A percentile compares a stretch with the other conserved stretches of the same genome.
These are phyloP conservation scores for Parasitella parasitica DNA, from an alignment of 371 early-diverging fungal species.

Conservation along the genomic window DNA sequence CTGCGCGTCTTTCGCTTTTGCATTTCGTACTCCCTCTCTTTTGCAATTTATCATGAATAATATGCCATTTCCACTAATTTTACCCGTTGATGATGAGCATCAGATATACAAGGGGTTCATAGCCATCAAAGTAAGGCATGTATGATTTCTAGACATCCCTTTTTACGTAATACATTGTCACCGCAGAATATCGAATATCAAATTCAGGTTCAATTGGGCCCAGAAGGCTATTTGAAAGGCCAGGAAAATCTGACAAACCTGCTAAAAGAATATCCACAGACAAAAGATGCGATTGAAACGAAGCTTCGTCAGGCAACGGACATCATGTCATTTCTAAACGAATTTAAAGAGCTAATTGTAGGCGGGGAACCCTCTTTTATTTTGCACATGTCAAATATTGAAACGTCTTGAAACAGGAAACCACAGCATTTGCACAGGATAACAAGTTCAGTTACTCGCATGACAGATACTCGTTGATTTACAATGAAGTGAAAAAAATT, in stretches of 20 bases:
- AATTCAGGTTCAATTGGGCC: conserved; percentile 6
- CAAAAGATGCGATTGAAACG: background rate
- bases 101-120: conserved; percentile 40
- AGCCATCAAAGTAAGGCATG: conserved; percentile 33
- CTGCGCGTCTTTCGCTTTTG: background rate
- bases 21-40: background rate
- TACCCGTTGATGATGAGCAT: conserved; percentile 34
- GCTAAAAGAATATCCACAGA: background rate
- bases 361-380: background rate
- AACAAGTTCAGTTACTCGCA: background rate
- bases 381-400: background rate
- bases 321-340: conserved; percentile 30
- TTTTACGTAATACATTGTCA: too few species aligned
- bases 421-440: background rate
- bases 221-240: background rate
- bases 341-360: conserved; percentile 40
- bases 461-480: conserved; percentile 8
- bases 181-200: conserved; percentile 1
- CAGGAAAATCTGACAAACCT: background rate
- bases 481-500: conserved; percentile 19
- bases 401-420: background rate
- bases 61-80: conserved; percentile 37
- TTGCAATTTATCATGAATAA: conserved; percentile 2
- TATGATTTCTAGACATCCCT: too few species aligned
- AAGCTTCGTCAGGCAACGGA: conserved; percentile 15